Percentiles rank a stretch among this genome's conserved stretches.
These are phyloP conservation scores for Polygonum aviculare DNA, from an alignment of 148 eudicot species.

Conservation along the genomic window DNA sequence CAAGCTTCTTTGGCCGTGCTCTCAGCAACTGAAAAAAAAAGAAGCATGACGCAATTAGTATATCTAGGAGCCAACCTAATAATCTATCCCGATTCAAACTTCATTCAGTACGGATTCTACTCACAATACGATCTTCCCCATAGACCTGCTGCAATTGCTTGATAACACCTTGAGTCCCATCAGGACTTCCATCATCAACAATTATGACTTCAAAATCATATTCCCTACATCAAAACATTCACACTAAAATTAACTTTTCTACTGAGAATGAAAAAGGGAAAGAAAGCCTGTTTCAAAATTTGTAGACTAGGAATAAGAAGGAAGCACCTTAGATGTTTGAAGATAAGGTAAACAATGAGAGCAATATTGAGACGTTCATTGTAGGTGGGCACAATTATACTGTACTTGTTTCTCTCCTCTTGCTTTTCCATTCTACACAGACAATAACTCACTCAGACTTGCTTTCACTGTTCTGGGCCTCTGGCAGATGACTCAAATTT, in stretches of 20 bases:
- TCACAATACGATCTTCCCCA: slow-evolving; percentile 83
- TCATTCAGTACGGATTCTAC: slow-evolving; percentile 10
- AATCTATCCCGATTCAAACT: background rate
- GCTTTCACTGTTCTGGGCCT: background rate
- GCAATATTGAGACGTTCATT: slow-evolving; percentile 93
- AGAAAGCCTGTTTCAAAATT: background rate
- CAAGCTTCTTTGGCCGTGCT: slow-evolving; percentile 92
- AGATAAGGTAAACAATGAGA: slow-evolving; percentile 62
- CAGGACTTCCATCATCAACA: slow-evolving; percentile 99
- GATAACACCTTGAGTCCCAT: slow-evolving; percentile 93
- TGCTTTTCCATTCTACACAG: slow-evolving; percentile 7
- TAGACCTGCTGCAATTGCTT: slow-evolving; percentile 82
- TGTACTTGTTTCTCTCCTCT: slow-evolving; percentile 12
- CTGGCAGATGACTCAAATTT: background rate
- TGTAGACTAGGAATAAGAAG: background rate
- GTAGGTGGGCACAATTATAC: slow-evolving; percentile 74
- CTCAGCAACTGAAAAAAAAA: slow-evolving; percentile 58
- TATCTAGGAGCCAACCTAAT: background rate
- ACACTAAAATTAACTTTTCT: background rate
- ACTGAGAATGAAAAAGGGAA: background rate
- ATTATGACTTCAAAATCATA: slow-evolving; percentile 81
- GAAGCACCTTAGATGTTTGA: slow-evolving; percentile 61
- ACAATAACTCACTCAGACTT: background rate
- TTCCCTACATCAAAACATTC: slow-evolving; percentile 36
- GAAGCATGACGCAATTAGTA: background rate